phyloP scores from a whole-genome alignment of 2,329 filamentous ascomycete species.

The Trichoderma polysporum region DNA sequence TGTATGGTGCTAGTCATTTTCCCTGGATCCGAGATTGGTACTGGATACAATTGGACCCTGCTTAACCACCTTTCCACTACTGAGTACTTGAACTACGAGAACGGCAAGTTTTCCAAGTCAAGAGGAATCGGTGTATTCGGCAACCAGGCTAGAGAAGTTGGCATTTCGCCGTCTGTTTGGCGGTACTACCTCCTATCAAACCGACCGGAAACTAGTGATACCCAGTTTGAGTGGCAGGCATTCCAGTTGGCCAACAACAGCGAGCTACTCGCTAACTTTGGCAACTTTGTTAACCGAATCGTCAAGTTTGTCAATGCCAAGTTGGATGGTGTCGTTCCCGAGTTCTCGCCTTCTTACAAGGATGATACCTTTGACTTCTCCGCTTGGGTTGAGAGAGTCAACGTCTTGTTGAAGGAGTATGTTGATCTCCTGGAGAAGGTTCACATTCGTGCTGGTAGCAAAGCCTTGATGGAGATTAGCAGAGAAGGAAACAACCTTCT shows the following conservation, averaged over 20 bases:
- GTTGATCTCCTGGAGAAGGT: constrained; percentile 67
- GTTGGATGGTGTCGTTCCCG: constrained; percentile 68
- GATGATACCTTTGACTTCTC: constrained; percentile 50
- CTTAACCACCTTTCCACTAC: constrained; percentile 85
- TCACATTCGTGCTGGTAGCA: constrained; percentile 66
- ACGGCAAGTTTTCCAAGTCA: constrained; percentile 91
- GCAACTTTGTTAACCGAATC: constrained; percentile 72
- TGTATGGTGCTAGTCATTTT: constrained; percentile 57
- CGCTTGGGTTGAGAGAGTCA: constrained; percentile 35
- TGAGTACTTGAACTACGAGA: constrained; percentile 83
- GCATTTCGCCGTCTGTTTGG: constrained; percentile 85
- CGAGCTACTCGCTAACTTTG: constrained; percentile 74
- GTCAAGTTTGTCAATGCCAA: constrained; percentile 77
- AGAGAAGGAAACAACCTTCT: constrained; percentile 52
- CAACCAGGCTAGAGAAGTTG: constrained; percentile 83
- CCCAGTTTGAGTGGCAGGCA: constrained; percentile 84
- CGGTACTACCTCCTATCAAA: constrained; percentile 85
- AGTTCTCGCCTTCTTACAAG: constrained; percentile 54
- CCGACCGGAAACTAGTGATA: constrained; percentile 81
- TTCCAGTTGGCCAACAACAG: constrained; percentile 88
- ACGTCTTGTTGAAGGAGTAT: constrained; percentile 65
- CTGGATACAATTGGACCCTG: constrained; percentile 83
- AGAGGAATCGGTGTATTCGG: constrained; percentile 89
- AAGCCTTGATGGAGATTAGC: constrained; percentile 66
- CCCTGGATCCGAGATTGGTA: constrained; percentile 82